phyloP scores from a whole-genome alignment of 495 filamentous ascomycete genomes.

The Xylaria acuta region DNA sequence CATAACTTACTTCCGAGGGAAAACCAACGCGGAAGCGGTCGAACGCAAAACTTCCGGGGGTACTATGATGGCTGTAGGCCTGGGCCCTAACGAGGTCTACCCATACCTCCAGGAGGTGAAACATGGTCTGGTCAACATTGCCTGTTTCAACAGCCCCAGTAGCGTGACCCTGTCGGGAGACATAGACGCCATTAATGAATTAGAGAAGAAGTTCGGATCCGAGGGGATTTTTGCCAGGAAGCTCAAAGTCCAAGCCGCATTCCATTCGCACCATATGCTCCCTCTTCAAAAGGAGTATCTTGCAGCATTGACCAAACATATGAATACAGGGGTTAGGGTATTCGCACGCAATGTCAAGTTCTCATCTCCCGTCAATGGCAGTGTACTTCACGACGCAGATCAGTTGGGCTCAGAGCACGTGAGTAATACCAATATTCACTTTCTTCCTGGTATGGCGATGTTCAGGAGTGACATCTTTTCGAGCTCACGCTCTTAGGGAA shows the following conservation, averaged over 20 bases:
- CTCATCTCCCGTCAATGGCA: constrained; percentile 34
- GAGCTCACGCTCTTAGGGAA: no score
- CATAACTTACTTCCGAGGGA: constrained; percentile 46
- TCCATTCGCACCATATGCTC: constrained; percentile 47
- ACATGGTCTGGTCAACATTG: constrained; percentile 29
- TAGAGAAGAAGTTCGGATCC: constrained; percentile 31
- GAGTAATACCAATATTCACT: no score
- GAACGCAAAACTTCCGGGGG: constrained; percentile 28
- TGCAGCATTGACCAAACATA: background rate
- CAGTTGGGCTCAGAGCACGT: constrained; percentile 52
- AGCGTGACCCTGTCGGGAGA: constrained; percentile 50
- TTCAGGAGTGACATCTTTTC: no score
- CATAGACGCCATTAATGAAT: constrained; percentile 34
- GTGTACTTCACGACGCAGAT: constrained; percentile 34
- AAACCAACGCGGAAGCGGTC: constrained; percentile 11
- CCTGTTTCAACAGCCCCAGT: constrained; percentile 52
- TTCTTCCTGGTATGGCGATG: no score
- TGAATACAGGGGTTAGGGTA: no score
- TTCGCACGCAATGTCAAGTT: constrained; percentile 36
- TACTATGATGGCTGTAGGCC: constrained; percentile 44
- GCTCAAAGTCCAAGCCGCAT: constrained; percentile 43
- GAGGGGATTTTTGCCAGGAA: constrained; percentile 47
- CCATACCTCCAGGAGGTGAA: constrained; percentile 37
- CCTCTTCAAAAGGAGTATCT: constrained; percentile 43
- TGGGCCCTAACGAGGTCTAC: constrained; percentile 25